phyloP scores from a whole-genome alignment of 129 eudicot genomes.

The Erigeron canadensis region DNA sequence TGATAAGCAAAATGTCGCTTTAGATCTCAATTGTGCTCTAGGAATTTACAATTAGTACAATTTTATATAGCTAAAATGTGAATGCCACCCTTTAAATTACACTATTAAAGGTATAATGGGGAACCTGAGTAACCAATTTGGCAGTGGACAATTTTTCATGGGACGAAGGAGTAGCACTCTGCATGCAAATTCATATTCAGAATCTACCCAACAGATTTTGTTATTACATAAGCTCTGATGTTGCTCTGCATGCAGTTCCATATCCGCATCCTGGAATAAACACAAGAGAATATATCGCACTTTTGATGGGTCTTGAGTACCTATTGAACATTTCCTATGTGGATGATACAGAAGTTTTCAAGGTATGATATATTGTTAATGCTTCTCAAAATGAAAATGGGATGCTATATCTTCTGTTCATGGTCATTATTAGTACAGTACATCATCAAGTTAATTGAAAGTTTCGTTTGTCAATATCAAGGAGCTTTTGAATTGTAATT shows the following conservation, averaged over 20 bases:
- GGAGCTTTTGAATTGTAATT: slow-evolving; percentile 5
- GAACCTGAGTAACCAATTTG: no score
- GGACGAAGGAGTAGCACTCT: no score
- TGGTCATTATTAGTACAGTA: background rate
- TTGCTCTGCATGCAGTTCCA: slow-evolving; percentile 59
- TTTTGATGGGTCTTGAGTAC: slow-evolving; percentile 84
- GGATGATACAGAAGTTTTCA: slow-evolving; percentile 97
- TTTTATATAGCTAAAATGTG: no score
- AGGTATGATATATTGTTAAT: slow-evolving; percentile 47
- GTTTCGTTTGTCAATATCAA: background rate
- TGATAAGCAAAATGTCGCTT: slow-evolving; percentile 1
- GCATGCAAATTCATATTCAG: background rate
- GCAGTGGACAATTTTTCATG: no score
- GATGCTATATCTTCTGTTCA: slow-evolving; percentile 3
- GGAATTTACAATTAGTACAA: no score
- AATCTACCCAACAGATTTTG: background rate
- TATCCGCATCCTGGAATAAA: slow-evolving; percentile 74
- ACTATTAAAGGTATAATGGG: no score
- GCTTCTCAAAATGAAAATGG: slow-evolving; percentile 1
- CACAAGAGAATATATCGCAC: slow-evolving; percentile 74
- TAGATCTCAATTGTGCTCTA: slow-evolving; percentile 7
- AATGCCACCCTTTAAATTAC: no score
- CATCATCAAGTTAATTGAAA: background rate
- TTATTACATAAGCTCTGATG: slow-evolving; percentile 8
- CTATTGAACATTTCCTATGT: slow-evolving; percentile 88